These are phyloP conservation scores for Penicillium desertorum DNA, from an alignment of 495 filamentous ascomycete genomes.

Conservation along the genomic window DNA sequence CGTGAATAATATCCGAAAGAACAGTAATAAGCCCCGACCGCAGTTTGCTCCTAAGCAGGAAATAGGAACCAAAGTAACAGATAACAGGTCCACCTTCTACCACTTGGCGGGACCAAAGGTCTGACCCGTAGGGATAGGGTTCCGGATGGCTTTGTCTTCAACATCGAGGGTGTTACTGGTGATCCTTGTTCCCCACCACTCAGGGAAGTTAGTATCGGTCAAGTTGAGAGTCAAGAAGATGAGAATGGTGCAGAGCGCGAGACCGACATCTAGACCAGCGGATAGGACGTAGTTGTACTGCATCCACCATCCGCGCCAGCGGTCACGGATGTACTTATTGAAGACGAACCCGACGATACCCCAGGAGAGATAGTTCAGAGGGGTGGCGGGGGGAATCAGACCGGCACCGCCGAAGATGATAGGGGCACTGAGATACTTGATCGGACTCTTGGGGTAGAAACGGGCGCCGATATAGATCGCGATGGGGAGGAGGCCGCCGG, in stretches of 20 bases:
- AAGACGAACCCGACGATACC: slow-evolving; percentile 66
- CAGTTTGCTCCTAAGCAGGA: background rate
- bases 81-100: slow-evolving; percentile 18
- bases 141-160: slow-evolving; percentile 36
- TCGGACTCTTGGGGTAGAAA: slow-evolving; percentile 38
- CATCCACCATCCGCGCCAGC: slow-evolving; percentile 70
- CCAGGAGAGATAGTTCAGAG: slow-evolving; percentile 60
- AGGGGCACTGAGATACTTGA: slow-evolving; percentile 48
- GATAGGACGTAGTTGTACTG: slow-evolving; percentile 78
- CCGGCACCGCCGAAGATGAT: slow-evolving; percentile 49
- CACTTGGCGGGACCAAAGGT: slow-evolving; percentile 60
- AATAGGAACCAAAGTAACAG: background rate
- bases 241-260: slow-evolving; percentile 63
- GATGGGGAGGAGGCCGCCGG: slow-evolving; percentile 48
- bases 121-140: slow-evolving; percentile 40
- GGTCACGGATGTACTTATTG: slow-evolving; percentile 62
- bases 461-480: slow-evolving; percentile 48
- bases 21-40: too few species aligned
- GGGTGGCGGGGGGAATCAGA: slow-evolving; percentile 53
- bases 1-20: background rate
- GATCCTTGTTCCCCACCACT: slow-evolving; percentile 67
- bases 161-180: slow-evolving; percentile 47
- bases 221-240: slow-evolving; percentile 68
- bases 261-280: slow-evolving; percentile 67
- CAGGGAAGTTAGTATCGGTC: slow-evolving; percentile 50